Percentiles rank a stretch among this genome's conserved stretches.
phyloP scores from a whole-genome alignment of 169 alveolate genomes.

The Miamiensis avidus region DNA sequence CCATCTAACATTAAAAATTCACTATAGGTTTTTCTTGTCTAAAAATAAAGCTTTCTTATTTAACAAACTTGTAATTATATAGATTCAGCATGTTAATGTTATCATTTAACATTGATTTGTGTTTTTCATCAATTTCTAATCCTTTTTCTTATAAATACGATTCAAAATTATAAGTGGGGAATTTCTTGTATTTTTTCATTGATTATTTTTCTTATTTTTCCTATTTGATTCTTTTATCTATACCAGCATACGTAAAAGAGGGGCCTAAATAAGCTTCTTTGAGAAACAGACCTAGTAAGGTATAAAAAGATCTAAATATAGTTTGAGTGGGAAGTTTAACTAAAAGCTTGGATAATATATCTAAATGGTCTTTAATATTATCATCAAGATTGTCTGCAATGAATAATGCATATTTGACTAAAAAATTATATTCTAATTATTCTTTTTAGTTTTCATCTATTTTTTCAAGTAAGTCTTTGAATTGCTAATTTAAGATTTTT shows the following conservation, averaged over 20 bases:
- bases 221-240: not conserved
- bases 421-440: slow-evolving; percentile 5
- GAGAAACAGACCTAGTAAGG: slow-evolving; percentile 5
- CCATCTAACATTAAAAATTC: slow-evolving; percentile 1
- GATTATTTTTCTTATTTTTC: slow-evolving; percentile 1
- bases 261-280: slow-evolving; percentile 23
- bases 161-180: slow-evolving; percentile 16
- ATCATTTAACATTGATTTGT: not conserved
- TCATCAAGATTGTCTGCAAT: not conserved
- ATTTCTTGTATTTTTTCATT: not conserved
- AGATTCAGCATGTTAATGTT: not conserved
- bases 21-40: not conserved
- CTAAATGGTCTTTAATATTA: not conserved
- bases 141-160: not conserved
- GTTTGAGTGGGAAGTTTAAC: not conserved
- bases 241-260: not conserved
- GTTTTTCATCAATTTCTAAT: not conserved
- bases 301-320: slow-evolving; percentile 4
- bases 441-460: slow-evolving; percentile 12
- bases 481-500: not conserved
- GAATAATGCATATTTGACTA: slow-evolving; percentile 2
- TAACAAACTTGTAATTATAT: slow-evolving; percentile 12
- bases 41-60: not conserved
- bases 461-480: slow-evolving; percentile 15
- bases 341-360: not conserved